Evolutionary conservation across 306 rosid species (phyloP), one percentile per base, ranked within the genome.

Genomic region (Sicyos edulis): DNA sequence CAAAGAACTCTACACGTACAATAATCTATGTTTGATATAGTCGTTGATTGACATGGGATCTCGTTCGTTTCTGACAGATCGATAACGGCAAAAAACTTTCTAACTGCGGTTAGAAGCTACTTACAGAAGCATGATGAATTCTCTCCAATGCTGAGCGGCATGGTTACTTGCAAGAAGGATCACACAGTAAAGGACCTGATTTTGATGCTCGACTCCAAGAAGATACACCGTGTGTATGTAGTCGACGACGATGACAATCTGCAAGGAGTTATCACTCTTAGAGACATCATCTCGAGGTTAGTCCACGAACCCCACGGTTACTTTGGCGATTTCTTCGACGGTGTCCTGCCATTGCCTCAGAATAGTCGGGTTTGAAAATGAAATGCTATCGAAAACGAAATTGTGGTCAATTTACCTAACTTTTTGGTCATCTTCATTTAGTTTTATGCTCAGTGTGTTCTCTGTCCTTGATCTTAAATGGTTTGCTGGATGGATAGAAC

Each of bases 281-380:
- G 96, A 75, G 99, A 95, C 78, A 91, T 91, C 75, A 87, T 95
- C 81, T 95, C 99, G 50, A 89, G 85, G 86, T 88, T 95, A 69
- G 99, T 95, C 62, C 89, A 95, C 10, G 99, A 95, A 58, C 97
- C 99, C 8, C 96, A 78, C 4, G 97, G 97, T 79, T 95, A 95
- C 72, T 95, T 95, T 10, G 99, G 99, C 11, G 96, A 95, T 75
- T 95, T 95, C 96, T 95, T 95, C 26, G 99, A 95, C 15, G 99
- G 99, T 66, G 92, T 95, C 78, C 90, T 93, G 8, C 99, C 99
- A 0, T 82, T 87, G 75, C 96, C 99, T 54, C 76, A 72, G 40
- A 85, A 84, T 80, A 82, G 95, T 78, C 78, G 92, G 84, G 97
- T 95, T 74, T 95, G 80, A 83, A 24, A 20, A 4, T 0, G 32